Evolutionary conservation across 176 grass and related monocot species (phyloP), one percentile per base, ranked within the genome.

Genomic region (Rhynchospora breviuscula): DNA sequence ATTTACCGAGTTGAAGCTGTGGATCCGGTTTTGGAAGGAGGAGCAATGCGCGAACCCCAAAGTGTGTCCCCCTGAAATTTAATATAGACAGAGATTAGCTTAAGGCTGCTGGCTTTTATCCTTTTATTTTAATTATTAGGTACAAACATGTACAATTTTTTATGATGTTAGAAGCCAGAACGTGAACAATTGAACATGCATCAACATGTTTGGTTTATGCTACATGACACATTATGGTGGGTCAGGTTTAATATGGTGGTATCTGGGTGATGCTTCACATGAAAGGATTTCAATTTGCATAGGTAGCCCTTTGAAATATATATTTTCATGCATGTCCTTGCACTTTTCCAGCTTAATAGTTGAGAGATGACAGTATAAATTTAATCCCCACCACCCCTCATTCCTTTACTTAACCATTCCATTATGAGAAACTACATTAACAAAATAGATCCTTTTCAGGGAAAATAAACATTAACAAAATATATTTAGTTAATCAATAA

Each of bases 21-120:
- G 89, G 84, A 98, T 91, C 76, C 95, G 70, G 84, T 82, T 82
- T 78, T 98, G 89, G 86, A 98, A 98, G 33, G 95, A 98, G 62
- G 92, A 98, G 87, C 95, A 95, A 62, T 93, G 92, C 7, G 92
- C 92, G 78, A 98, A 98, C 3, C 95, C 95, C 25, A 98, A 70
- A 10, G 95, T 98, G 89, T 98, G 95, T 6, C 84, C 92, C 67
- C 95, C 92, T 90, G 12, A 43, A 49, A 80, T 73, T 14, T 40
- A 52, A 10, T 15, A 47, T 59, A 17, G 25, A 19, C 0, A 3
- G 8, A 61, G 48, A 45, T 47, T 18, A 68, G 4, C 43, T 44
- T 81, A 25, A 67, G 22, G 2, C 56, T 63, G 7, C 19, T 83
- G 8, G 23, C 68, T 67, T 17, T 53, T 45, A 44, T 76, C 70